Percentiles rank a stretch among this genome's conserved stretches.
Conservation (phyloP, 106 monocot species). For the Iris macrosiphon region DNA sequence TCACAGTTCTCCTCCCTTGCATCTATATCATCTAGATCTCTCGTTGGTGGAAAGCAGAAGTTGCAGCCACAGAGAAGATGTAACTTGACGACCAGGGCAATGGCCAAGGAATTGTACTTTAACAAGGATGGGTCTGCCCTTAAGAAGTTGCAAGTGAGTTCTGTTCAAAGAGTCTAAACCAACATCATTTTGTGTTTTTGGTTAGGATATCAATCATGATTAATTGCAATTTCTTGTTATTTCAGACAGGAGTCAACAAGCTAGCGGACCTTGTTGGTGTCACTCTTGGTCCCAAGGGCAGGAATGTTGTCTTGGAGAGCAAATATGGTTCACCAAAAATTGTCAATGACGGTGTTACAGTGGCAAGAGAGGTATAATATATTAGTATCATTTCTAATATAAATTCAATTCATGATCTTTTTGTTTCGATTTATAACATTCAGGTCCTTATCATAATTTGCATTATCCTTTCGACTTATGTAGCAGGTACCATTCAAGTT, state of each 20-base stretch:
- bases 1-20: slow-evolving; percentile 21
- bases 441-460: no score
- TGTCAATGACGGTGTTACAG: slow-evolving; percentile 97
- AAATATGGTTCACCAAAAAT: slow-evolving; percentile 97
- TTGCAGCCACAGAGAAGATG: slow-evolving; percentile 36
- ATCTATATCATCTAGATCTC: slow-evolving; percentile 15
- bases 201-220: background rate
- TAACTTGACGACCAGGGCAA: slow-evolving; percentile 39
- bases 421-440: no score
- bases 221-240: background rate
- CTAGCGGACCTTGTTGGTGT: slow-evolving; percentile 98
- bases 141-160: slow-evolving; percentile 78
- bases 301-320: slow-evolving; percentile 98
- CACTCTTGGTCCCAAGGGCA: slow-evolving; percentile 95
- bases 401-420: no score
- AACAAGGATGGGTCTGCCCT: slow-evolving; percentile 98
- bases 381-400: no score
- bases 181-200: no score
- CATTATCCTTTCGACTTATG: no score
- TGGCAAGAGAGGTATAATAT: slow-evolving; percentile 79
- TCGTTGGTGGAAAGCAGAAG: slow-evolving; percentile 26
- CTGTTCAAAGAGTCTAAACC: background rate
- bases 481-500: no score
- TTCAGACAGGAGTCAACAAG: slow-evolving; percentile 91
- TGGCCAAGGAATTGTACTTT: slow-evolving; percentile 93